Percentiles rank a stretch among this genome's conserved stretches.
These are phyloP conservation scores for Cylindricascospora bacillispora DNA, from an alignment of 1,139 yeast species.

Conservation along the genomic window DNA sequence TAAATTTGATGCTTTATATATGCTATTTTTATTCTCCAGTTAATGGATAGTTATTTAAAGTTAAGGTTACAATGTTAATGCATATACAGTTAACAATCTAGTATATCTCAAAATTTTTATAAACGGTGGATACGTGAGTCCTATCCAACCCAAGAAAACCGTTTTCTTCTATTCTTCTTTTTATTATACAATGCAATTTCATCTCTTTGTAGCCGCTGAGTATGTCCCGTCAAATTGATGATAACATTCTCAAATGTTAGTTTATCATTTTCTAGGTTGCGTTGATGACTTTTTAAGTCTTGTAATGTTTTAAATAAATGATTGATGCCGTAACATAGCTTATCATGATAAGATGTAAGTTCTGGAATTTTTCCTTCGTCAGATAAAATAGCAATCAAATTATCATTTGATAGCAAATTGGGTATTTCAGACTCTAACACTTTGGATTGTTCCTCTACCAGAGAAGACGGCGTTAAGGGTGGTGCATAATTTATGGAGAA, in stretches of 20 bases:
- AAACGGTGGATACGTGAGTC: too few species aligned
- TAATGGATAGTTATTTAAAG: not conserved
- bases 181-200: conserved; percentile 22
- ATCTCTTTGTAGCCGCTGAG: conserved; percentile 24
- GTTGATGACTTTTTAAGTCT: conserved; percentile 10
- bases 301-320: conserved; percentile 10
- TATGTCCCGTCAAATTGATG: conserved; percentile 24
- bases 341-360: conserved; percentile 16
- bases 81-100: not conserved
- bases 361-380: conserved; percentile 4
- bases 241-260: conserved; percentile 22
- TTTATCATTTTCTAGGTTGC: conserved; percentile 17
- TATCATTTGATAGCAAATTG: conserved; percentile 5
- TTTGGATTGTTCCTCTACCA: conserved; percentile 9
- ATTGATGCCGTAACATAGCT: conserved; percentile 18
- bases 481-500: conserved; percentile 12
- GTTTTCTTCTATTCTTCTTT: conserved; percentile 11
- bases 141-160: conserved; percentile 16
- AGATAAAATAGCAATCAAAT: conserved; percentile 1
- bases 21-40: not conserved
- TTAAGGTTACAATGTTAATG: not conserved
- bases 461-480: conserved; percentile 8
- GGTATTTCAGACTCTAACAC: conserved; percentile 12
- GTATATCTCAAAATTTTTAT: not conserved
- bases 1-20: not conserved